These are phyloP conservation scores for Fusarium humuli DNA, from an alignment of 2,329 filamentous ascomycete species.

Conservation along the genomic window DNA sequence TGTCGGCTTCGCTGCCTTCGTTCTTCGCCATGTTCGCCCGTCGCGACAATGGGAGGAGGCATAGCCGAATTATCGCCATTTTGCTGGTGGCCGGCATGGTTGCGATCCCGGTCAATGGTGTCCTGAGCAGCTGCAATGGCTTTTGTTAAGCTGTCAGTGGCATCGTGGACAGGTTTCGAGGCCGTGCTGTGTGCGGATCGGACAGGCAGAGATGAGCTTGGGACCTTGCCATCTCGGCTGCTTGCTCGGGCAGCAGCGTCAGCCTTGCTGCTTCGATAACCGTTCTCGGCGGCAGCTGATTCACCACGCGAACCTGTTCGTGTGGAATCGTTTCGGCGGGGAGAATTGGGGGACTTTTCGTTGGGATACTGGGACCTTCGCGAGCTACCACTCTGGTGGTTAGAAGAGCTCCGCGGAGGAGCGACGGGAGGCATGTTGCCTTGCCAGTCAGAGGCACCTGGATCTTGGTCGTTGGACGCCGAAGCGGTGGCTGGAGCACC, in stretches of 20 bases:
- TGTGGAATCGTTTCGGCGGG: slow-evolving; percentile 55
- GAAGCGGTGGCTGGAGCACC: slow-evolving; percentile 60
- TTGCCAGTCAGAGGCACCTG: slow-evolving; percentile 62
- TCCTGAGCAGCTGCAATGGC: slow-evolving; percentile 63
- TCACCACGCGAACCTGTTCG: slow-evolving; percentile 52
- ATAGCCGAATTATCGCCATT: slow-evolving; percentile 56
- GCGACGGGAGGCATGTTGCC: slow-evolving; percentile 76
- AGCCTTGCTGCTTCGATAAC: slow-evolving; percentile 49
- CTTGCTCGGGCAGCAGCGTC: slow-evolving; percentile 56
- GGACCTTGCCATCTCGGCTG: slow-evolving; percentile 55
- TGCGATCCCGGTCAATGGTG: slow-evolving; percentile 47
- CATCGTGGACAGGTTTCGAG: slow-evolving; percentile 74
- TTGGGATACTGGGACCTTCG: slow-evolving; percentile 59
- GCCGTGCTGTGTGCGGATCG: slow-evolving; percentile 59
- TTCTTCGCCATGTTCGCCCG: slow-evolving; percentile 59
- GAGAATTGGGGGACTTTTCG: slow-evolving; percentile 59
- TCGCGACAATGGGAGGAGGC: slow-evolving; percentile 58
- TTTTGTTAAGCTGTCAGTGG: slow-evolving; percentile 82
- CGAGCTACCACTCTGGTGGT: slow-evolving; percentile 58
- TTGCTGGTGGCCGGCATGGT: slow-evolving; percentile 43
- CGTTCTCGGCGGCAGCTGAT: slow-evolving; percentile 46
- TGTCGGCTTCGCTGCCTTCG: slow-evolving; percentile 68
- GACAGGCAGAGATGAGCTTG: slow-evolving; percentile 57
- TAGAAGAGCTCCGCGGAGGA: slow-evolving; percentile 85
- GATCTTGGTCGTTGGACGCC: slow-evolving; percentile 56